Evolutionary conservation across 164 flowering plant genomes (phyloP).

Genomic region (Piper longum): DNA sequence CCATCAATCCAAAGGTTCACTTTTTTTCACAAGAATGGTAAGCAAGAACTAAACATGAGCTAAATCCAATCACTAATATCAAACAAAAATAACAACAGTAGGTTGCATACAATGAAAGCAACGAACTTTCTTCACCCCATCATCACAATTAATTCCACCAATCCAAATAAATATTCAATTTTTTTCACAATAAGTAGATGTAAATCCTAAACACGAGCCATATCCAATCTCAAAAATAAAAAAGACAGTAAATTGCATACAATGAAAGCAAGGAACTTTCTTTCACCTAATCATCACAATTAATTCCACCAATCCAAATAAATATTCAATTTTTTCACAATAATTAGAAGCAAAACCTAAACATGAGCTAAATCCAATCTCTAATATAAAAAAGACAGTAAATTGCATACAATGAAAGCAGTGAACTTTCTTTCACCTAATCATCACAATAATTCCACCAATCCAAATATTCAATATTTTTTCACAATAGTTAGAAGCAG

Average conservation of each 20-base stretch:
- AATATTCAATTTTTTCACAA: background rate
- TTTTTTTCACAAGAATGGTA: background rate
- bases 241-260: no score
- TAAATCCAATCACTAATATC: background rate
- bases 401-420: background rate
- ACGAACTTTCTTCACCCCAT: no score
- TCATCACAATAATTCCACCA: background rate
- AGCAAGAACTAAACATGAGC: background rate
- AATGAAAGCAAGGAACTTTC: no score
- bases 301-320: background rate
- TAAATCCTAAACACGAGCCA: background rate
- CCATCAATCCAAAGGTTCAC: background rate
- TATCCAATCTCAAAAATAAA: background rate
- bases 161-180: background rate
- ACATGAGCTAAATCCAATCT: background rate
- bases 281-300: no score
- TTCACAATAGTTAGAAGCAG: background rate
- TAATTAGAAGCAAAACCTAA: background rate
- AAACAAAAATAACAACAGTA: background rate
- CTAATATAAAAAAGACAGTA: background rate
- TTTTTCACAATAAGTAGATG: background rate
- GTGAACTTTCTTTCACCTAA: background rate
- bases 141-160: background rate
- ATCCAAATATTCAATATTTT: background rate
- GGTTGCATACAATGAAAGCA: no score